Conservation (phyloP, 176 grass and related monocot species). For the Olyra latifolia region DNA sequence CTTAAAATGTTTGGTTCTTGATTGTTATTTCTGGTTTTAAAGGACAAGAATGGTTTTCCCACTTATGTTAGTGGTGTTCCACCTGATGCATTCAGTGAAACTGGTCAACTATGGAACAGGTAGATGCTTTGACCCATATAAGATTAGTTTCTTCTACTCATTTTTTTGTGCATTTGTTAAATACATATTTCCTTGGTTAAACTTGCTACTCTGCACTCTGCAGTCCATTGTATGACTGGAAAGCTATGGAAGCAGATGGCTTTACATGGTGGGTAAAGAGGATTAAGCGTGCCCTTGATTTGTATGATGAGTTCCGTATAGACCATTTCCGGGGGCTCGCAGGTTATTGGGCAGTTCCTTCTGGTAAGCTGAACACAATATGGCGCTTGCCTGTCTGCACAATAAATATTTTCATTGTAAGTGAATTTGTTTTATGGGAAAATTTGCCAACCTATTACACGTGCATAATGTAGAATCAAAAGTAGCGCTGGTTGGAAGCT, state of each 20-base stretch:
- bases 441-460: constrained; percentile 28
- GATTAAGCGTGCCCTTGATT: constrained; percentile 94
- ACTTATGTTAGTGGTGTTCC: constrained; percentile 95
- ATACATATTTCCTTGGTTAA: constrained; percentile 19
- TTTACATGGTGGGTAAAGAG: constrained; percentile 93
- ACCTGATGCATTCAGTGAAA: constrained; percentile 94
- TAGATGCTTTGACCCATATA: constrained; percentile 20
- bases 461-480: constrained; percentile 68
- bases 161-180: constrained; percentile 11
- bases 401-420: constrained; percentile 24
- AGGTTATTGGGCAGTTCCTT: constrained; percentile 90
- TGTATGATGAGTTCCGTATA: constrained; percentile 97
- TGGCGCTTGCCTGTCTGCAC: not conserved
- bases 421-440: constrained; percentile 23
- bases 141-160: not conserved
- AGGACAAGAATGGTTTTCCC: constrained; percentile 94
- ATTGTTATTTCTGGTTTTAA: constrained; percentile 28
- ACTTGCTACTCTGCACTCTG: constrained; percentile 33
- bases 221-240: constrained; percentile 93
- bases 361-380: constrained; percentile 54
- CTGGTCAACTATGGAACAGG: constrained; percentile 95
- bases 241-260: constrained; percentile 74
- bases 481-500: constrained; percentile 75
- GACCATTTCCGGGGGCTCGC: constrained; percentile 94
- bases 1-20: constrained; percentile 11